Base-by-base conservation (phyloP, 345 rosid species). In the Brassica nigra region DNA sequence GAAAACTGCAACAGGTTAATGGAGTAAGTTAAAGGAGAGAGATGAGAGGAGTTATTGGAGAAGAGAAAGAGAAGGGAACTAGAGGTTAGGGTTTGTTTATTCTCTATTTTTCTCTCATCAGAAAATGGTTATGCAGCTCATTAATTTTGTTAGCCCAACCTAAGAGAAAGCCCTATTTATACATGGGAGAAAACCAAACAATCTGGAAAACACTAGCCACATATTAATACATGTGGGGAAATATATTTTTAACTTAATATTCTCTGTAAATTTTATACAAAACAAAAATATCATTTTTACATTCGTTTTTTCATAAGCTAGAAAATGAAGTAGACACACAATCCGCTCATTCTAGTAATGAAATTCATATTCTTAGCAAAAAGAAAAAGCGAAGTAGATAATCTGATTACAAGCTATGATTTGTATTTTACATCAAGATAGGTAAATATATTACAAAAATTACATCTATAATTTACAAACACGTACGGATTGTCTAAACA, bases 51-150 rank as follows among this genome's bases (percentile, higher is more conserved):
- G 59, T 29, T 42, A 8, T 1, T 11, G 52, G 4, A 10, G 49
- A 12, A 57, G 73, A 28, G 1, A n/a, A 37, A 44, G 68, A 42
- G 11, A 23, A 61, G 52, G 36, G 23, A 11, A 47, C 54, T 15
- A 15, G 11, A 68, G 62, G 44, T 68, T 68, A 76, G 80, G 80
- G 80, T 68, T 33, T 31, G 20, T 76, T 63, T 6, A 2, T 68
- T 55, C 2, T 75, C 18, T 52, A 8, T 27, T 49, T 12, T 59
- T 28, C 34, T 5, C 34, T 5, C 33, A 28, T 61, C 7, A 16
- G 15, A 31, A 31, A 8, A 8, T 29, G 2, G 27, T 68, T 59
- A 4, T 30, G 74, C 10, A 74, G 80, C 68, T 30, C 59, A 59
- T 2, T 18, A 2, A 55, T 16, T 55, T 61, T 61, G 1, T 61